Evolutionary conservation across 371 early-diverging fungal species (phyloP).

Genomic region (Mucor sp.): DNA sequence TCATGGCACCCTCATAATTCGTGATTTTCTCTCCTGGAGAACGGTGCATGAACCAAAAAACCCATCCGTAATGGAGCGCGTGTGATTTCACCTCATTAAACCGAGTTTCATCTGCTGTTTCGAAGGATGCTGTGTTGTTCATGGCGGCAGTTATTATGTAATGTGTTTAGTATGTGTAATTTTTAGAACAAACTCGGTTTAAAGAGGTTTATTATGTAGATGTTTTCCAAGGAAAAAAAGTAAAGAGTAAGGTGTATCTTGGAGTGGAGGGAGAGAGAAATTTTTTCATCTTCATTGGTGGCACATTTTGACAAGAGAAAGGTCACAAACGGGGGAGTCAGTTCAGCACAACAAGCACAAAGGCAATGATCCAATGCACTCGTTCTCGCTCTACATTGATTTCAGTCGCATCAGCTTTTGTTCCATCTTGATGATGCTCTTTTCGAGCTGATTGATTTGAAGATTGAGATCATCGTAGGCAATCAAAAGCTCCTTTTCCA

Average conservation of each 20-base stretch:
- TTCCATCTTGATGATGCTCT: conserved; percentile 36
- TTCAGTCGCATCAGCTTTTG: conserved; percentile 23
- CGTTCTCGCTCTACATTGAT: background rate
- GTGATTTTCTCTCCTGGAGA: conserved; percentile 82
- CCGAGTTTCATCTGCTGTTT: background rate
- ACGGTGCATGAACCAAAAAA: conserved; percentile 93
- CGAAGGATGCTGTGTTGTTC: background rate
- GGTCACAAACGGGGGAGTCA: background rate
- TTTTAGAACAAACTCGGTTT: background rate
- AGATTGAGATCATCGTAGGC: conserved; percentile 48
- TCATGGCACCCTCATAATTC: conserved; percentile 89
- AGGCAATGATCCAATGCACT: background rate
- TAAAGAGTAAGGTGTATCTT: background rate
- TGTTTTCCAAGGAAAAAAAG: background rate
- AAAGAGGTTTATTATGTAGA: background rate
- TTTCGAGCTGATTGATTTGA: conserved; percentile 45
- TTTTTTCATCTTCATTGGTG: background rate
- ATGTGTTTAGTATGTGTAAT: background rate
- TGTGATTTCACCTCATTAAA: conserved; percentile 27
- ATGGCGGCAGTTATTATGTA: background rate
- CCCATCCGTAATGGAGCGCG: conserved; percentile 71
- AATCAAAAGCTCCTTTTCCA: conserved; percentile 46
- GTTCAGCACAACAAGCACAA: background rate
- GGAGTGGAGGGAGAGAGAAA: background rate
- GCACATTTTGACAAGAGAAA: conserved; percentile 3